Evolutionary conservation across 2,329 filamentous ascomycete species (phyloP), one percentile per base, ranked within the genome.

Genomic region (Neonectria coccinea): DNA sequence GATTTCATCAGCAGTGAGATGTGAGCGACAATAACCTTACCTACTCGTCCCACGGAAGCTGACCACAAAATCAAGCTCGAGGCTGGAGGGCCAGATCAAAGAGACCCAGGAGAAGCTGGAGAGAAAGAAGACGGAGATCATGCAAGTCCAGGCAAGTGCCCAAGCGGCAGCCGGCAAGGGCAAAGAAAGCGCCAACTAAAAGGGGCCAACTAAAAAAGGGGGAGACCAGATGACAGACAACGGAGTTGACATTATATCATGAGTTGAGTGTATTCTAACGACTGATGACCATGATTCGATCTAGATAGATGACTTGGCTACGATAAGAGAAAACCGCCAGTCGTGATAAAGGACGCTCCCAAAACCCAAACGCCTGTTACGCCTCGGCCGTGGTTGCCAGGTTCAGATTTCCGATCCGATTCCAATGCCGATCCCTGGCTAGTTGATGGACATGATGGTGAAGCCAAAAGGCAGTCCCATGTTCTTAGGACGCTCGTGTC

Each of bases 1-100:
- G 94, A 97, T 70, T 98, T 95, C 76, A 99, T 99, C 70, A 87
- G 90, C 70, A 93, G 95, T 75, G 95, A 99, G 77, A 96, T 98
- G 94, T 97, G 78, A 79, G 90, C 77, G 31, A 50, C 31, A 16
- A 5, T 59, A 36, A 53, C n/a, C 51, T 41, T 39, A 8, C 48
- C 42, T n/a, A 50, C 22, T 14, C 50, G 27, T 31, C 41, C 18
- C 41, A 20, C 47, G n/a, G 29, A 29, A n/a, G 50, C 68, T 73
- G 62, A 73, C 66, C 44, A 29, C 52, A 41, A 29, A 31, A 45
- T 58, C 22, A 45, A 82, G 79, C 52, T 70, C 76, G 58, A 77
- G 80, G 61, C 72, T 84, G 50, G 87, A 89, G 64, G 74, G 67
- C 3, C 82, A 84, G 70, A 88, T 89, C 71, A 85, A 83, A 70